These are phyloP conservation scores for Phytophthora sp. DNA, from an alignment of 352 stramenopile genomes.

Conservation along the genomic window DNA sequence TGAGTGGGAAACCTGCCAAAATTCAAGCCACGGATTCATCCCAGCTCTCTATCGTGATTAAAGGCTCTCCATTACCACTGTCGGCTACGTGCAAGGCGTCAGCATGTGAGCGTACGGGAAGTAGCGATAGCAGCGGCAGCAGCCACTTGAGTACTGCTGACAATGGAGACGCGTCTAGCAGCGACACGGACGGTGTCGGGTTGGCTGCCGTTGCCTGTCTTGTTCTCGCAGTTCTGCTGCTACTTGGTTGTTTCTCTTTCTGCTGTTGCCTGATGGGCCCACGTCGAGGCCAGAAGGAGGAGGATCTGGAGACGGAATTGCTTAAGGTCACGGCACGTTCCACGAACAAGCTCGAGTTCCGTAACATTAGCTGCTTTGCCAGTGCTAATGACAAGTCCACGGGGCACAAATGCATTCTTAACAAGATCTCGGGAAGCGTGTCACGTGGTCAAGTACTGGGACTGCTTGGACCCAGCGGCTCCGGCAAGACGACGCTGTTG, in stretches of 20 bases:
- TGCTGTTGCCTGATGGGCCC: slow-evolving; percentile 21
- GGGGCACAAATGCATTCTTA: slow-evolving; percentile 52
- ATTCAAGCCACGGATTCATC: slow-evolving; percentile 46
- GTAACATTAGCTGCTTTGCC: slow-evolving; percentile 58
- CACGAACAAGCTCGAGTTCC: slow-evolving; percentile 60
- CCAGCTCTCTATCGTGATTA: slow-evolving; percentile 63
- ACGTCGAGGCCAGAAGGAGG: slow-evolving; percentile 13
- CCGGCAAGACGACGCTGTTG: slow-evolving; percentile 84
- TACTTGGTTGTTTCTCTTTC: slow-evolving; percentile 23
- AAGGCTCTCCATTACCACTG: slow-evolving; percentile 73
- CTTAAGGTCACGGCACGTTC: slow-evolving; percentile 50
- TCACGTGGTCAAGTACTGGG: slow-evolving; percentile 69
- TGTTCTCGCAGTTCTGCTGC: slow-evolving; percentile 10
- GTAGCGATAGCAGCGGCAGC: slow-evolving; percentile 15
- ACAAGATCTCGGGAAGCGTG: slow-evolving; percentile 62
- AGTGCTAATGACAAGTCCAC: not conserved
- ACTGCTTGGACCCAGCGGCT: slow-evolving; percentile 77
- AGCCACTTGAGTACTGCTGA: slow-evolving; percentile 20
- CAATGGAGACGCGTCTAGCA: slow-evolving; percentile 8
- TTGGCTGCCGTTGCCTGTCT: slow-evolving; percentile 28
- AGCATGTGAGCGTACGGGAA: slow-evolving; percentile 52
- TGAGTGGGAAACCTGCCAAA: slow-evolving; percentile 71
- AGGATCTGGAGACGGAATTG: slow-evolving; percentile 49
- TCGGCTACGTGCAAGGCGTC: slow-evolving; percentile 66
- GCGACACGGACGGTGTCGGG: slow-evolving; percentile 1